phyloP scores from a whole-genome alignment of 441 rosid species.

The Adansonia grandidieri region DNA sequence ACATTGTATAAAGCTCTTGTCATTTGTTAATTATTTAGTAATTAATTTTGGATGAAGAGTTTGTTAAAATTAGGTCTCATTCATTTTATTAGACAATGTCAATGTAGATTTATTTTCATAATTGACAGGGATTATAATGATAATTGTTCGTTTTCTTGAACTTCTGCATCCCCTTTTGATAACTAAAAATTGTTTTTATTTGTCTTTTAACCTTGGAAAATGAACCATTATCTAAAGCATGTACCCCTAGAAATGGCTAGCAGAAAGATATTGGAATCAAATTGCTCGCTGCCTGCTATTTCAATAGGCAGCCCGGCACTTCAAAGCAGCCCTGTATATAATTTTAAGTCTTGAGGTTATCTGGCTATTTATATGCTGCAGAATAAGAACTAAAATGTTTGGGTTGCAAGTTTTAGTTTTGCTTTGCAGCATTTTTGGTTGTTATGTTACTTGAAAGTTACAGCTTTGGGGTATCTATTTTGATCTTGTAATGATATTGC shows the following conservation, averaged over 20 bases:
- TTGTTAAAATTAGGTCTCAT: not conserved
- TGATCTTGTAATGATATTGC: not conserved
- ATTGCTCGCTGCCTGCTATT: not conserved
- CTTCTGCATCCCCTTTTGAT: not conserved
- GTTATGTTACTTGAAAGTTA: constrained; percentile 18
- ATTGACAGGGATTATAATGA: not conserved
- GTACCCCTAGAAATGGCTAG: not conserved
- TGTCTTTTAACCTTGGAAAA: not conserved
- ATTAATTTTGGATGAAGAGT: not conserved
- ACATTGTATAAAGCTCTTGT: not conserved
- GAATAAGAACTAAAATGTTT: constrained; percentile 6
- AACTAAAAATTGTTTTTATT: not conserved
- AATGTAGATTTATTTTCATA: not conserved
- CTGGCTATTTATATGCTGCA: constrained; percentile 12
- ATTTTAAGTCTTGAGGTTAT: constrained; percentile 9
- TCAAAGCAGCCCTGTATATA: not conserved
- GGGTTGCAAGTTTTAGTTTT: constrained; percentile 21
- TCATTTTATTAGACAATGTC: not conserved
- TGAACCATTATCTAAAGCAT: not conserved
- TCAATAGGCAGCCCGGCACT: not conserved
- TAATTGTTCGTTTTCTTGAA: not conserved
- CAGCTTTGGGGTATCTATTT: constrained; percentile 10
- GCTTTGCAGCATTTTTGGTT: constrained; percentile 20
- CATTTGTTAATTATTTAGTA: not conserved
- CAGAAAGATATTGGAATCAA: not conserved